phyloP scores from a whole-genome alignment of 495 filamentous ascomycete genomes.

The Aspergillus affinis region DNA sequence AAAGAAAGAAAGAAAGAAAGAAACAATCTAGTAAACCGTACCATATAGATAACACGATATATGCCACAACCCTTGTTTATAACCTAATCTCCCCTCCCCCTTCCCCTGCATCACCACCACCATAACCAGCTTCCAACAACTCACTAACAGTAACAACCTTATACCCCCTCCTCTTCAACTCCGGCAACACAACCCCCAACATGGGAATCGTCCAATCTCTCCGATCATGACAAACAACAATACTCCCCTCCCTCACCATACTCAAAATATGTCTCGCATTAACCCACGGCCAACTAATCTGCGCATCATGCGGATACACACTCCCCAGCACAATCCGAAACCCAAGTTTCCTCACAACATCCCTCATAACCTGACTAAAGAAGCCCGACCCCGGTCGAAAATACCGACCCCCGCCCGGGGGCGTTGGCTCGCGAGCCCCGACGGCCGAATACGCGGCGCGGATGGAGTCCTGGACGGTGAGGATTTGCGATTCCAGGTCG shows the following conservation, averaged over 20 bases:
- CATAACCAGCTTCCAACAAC: slow-evolving; percentile 49
- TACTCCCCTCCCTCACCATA: slow-evolving; percentile 70
- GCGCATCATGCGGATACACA: slow-evolving; percentile 85
- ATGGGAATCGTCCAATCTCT: slow-evolving; percentile 76
- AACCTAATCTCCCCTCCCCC: too few species aligned
- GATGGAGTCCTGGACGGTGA: slow-evolving; percentile 48
- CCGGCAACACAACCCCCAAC: slow-evolving; percentile 67
- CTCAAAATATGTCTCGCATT: slow-evolving; percentile 81
- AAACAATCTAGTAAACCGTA: too few species aligned
- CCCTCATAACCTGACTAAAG: slow-evolving; percentile 67
- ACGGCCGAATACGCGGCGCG: slow-evolving; percentile 50
- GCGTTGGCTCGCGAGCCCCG: slow-evolving; percentile 16
- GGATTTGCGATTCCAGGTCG: slow-evolving; percentile 39
- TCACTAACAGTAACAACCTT: slow-evolving; percentile 64
- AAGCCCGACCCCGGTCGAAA: slow-evolving; percentile 83
- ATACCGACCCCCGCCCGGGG: slow-evolving; percentile 46
- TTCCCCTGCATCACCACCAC: background rate
- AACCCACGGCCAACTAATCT: slow-evolving; percentile 62
- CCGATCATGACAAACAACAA: slow-evolving; percentile 82
- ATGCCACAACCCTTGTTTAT: background rate
- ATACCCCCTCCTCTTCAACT: slow-evolving; percentile 67
- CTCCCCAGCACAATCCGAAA: slow-evolving; percentile 72
- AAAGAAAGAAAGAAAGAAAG: too few species aligned
- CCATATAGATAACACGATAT: too few species aligned
- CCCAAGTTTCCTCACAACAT: slow-evolving; percentile 51